Evolutionary conservation across 106 monocot species (phyloP).

Genomic region (Agapanthus africanus): DNA sequence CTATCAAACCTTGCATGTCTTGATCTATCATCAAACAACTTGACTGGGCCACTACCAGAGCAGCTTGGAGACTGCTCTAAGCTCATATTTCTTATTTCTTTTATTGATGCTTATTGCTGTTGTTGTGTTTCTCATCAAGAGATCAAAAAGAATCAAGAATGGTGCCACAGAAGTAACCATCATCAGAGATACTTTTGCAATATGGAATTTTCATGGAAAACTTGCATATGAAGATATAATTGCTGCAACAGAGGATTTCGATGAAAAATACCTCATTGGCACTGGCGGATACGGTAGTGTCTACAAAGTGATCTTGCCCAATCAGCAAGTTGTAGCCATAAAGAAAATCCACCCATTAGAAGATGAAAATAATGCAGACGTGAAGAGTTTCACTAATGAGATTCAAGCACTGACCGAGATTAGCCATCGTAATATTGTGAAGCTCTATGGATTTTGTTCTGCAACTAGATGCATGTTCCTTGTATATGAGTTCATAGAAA

Average conservation of each 20-base stretch:
- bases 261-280: slow-evolving; percentile 23
- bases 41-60: slow-evolving; percentile 9
- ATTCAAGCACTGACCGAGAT: slow-evolving; percentile 10
- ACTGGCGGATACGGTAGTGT: slow-evolving; percentile 17
- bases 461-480: neutral
- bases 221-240: slow-evolving; percentile 26
- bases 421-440: slow-evolving; percentile 23
- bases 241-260: slow-evolving; percentile 27
- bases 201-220: slow-evolving; percentile 18
- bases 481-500: slow-evolving; percentile 27
- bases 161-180: neutral
- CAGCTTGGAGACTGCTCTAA: slow-evolving; percentile 7
- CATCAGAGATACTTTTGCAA: neutral
- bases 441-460: slow-evolving; percentile 21
- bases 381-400: slow-evolving; percentile 16
- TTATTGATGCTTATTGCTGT: neutral
- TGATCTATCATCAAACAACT: neutral
- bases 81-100: neutral
- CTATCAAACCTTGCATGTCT: neutral
- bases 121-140: neutral
- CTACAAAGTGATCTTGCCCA: slow-evolving; percentile 22
- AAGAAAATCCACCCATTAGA: slow-evolving; percentile 22
- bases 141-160: neutral
- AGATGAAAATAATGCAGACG: slow-evolving; percentile 1
- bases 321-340: slow-evolving; percentile 9